Evolutionary conservation across 345 rosid species (phyloP).

Genomic region (Trapa bicornis): DNA sequence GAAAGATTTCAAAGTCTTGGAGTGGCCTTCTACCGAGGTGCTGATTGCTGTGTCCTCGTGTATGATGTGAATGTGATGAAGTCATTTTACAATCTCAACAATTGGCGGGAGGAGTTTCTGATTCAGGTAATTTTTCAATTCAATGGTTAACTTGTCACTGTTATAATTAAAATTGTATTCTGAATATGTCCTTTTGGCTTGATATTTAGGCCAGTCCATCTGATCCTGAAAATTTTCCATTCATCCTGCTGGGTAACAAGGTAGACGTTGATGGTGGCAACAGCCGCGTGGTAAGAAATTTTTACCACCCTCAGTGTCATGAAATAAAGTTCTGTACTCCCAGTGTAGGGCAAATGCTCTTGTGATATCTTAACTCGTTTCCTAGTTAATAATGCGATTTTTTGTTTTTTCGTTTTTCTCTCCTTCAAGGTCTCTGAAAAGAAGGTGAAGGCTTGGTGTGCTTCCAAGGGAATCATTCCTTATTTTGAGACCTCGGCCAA

Average conservation of each 20-base stretch:
- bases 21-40: slow-evolving; percentile 42
- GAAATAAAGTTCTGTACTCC: not conserved
- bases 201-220: slow-evolving; percentile 62
- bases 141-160: not conserved
- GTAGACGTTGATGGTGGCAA: slow-evolving; percentile 74
- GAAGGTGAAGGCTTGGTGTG: slow-evolving; percentile 92
- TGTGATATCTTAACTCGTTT: not conserved
- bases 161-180: not conserved
- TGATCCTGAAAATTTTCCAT: slow-evolving; percentile 80
- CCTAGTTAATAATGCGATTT: not conserved
- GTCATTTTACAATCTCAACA: slow-evolving; percentile 37
- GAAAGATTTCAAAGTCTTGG: slow-evolving; percentile 47
- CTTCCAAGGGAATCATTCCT: slow-evolving; percentile 86
- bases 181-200: not conserved
- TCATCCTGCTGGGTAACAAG: slow-evolving; percentile 80
- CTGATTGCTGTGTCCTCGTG: slow-evolving; percentile 41
- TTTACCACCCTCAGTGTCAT: slow-evolving; percentile 1
- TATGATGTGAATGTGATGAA: slow-evolving; percentile 38
- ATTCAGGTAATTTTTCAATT: slow-evolving; percentile 20
- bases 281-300: slow-evolving; percentile 59
- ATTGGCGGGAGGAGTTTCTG: slow-evolving; percentile 40
- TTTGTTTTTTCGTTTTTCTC: not conserved
- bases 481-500: slow-evolving; percentile 90
- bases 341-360: not conserved
- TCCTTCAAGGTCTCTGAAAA: slow-evolving; percentile 67